Base-by-base conservation (phyloP, 768 basidiomycete genomes). In the Trametes sanguinea region DNA sequence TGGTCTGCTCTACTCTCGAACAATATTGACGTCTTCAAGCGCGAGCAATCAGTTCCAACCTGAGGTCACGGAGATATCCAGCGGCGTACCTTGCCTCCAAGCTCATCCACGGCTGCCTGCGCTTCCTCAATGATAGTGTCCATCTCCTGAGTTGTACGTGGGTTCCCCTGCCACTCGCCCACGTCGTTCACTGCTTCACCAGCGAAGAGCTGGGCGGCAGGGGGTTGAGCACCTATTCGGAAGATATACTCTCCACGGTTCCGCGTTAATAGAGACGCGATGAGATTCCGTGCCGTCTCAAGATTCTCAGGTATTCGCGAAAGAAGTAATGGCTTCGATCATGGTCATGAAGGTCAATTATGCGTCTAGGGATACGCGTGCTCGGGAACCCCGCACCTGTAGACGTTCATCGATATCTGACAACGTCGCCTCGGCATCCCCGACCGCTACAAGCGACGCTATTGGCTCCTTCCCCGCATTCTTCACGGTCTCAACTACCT, bases 171-270 rank as follows among this genome's bases (percentile, higher is more conserved):
- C 86, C 87, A 88, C 7, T 78, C 85, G 33, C 80, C 76, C 1
- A 73, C 76, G 47, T 81, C 79, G 6, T 74, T 76, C 2, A 82
- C 65, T 3, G 62, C 48, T 51, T 87, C 85, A 11, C 82, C 82
- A 11, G 78, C 71, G 66, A 87, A 88, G 47, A 94, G 71, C 60
- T 74, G 75, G 29, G 78, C 69, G 35, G 80, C 82, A 14, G 86
- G 80, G 22, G 90, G 91, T 47, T 82, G 87, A 54, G 79, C 71
- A 57, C 92, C 92, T 72, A 94, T 80, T 67, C 87, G 83, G 57
- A 93, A 76, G 30, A 93, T 77, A 72, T 88, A 87, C 72, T 94
- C 92, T 14, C 92, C 92, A 60, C 81, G 80, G 61, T 81, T 77
- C 53, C 81, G 84, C 3, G 89, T 92, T 57, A 93, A 75, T 39